Base-by-base conservation (phyloP, 305 asterid species). In the Fraxinus sp. region DNA sequence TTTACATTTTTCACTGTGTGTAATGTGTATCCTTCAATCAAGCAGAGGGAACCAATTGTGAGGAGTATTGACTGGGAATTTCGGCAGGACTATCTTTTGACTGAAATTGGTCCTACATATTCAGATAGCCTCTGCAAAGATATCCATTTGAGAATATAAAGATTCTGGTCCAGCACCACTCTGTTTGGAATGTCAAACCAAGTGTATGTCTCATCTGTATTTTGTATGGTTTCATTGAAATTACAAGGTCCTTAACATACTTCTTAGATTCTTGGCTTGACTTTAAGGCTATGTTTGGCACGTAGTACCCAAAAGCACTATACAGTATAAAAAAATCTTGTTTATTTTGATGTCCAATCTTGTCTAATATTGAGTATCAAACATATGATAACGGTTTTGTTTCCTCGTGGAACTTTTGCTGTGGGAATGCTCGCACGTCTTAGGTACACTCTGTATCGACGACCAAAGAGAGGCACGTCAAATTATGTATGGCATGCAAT, bases 41-140 rank as follows among this genome's bases (percentile, higher is more conserved):
- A 77, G 76, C 59, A n/a, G n/a, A 24, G 55, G 76, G 76, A 76
- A 86, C 75, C 41, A 78, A 43, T 77, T 71, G 5, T 57, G 76
- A 52, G 73, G 79, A 82, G 80, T 83, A 9, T 88, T 88, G 85
- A 86, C 84, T 52, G 84, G 85, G 66, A 70, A 70, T 70, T 70
- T 70, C 39, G 13, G 22, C 75, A 72, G 9, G 55, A 75, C 83
- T 78, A 71, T 39, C 88, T 88, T 87, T 89, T 89, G 90, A 86
- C 91, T 88, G 82, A 80, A 74, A 79, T 86, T 22, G 86, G 92
- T 55, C 87, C 88, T 84, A 77, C 76, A 78, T 78, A 82, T 81
- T 78, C 68, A 79, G 86, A 87, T 79, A 43, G 84, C 80, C 32
- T 79, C 68, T 77, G 64, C 77, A 83, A 86, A 88, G 81, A 33